Conservation (phyloP, 2,329 filamentous ascomycete genomes). For the Davidsoniella virescens region DNA sequence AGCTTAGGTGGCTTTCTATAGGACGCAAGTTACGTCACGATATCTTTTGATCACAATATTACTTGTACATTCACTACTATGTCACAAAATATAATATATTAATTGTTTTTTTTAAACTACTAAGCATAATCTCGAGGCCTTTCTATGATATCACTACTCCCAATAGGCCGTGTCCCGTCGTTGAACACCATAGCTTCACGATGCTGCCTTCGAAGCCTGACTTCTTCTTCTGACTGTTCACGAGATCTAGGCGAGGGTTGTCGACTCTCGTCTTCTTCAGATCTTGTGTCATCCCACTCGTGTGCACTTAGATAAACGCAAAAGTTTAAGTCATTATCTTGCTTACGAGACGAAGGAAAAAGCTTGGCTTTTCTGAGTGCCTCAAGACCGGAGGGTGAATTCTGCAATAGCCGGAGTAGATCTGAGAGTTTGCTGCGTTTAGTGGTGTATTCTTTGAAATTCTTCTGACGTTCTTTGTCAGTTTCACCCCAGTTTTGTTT, state of each 20-base stretch:
- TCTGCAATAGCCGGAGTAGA: conserved; percentile 33
- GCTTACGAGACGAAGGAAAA: conserved; percentile 20
- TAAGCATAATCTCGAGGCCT: conserved; percentile 2
- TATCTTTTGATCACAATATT: no score
- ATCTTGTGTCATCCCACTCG: conserved; percentile 12
- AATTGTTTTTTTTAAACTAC: not conserved
- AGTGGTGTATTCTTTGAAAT: conserved; percentile 38
- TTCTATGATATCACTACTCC: conserved; percentile 64
- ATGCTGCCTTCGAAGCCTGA: conserved; percentile 56
- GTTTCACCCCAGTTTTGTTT: conserved; percentile 52
- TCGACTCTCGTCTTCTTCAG: no score
- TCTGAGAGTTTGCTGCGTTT: conserved; percentile 27
- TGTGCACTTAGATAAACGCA: not conserved
- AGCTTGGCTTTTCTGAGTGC: conserved; percentile 35
- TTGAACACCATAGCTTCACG: conserved; percentile 84
- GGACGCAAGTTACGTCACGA: no score
- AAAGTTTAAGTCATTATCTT: not conserved
- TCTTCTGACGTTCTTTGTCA: conserved; percentile 34
- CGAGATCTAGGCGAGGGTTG: conserved; percentile 15
- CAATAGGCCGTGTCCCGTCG: conserved; percentile 62
- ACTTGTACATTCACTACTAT: no score
- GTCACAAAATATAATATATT: no score
- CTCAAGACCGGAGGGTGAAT: conserved; percentile 32
- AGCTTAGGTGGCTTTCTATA: no score
- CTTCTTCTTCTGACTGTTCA: conserved; percentile 48